A percentile compares a stretch with the other conserved stretches of the same genome.
Conservation (phyloP, 148 eudicot genomes). For the Euryodendron excelsum region DNA sequence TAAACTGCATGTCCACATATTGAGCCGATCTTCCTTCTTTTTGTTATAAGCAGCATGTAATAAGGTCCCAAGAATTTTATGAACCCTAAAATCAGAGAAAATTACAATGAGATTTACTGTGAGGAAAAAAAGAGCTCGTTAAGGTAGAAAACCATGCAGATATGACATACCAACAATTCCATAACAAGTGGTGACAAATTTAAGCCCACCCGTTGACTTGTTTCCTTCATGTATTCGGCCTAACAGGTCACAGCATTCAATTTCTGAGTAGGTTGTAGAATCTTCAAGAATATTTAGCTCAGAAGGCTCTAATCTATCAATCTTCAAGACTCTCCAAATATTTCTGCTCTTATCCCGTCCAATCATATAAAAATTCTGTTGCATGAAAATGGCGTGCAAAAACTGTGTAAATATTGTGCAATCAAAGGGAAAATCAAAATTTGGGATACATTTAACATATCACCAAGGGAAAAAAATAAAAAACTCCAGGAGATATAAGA, state of each 20-base stretch:
- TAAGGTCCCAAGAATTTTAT: slow-evolving; percentile 74
- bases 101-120: not conserved
- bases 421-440: not conserved
- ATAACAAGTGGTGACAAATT: slow-evolving; percentile 65
- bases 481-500: not conserved
- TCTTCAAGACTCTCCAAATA: slow-evolving; percentile 87
- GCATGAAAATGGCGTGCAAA: slow-evolving; percentile 9
- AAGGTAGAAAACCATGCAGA: not conserved
- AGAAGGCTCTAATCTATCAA: slow-evolving; percentile 71
- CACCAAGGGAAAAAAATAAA: not conserved
- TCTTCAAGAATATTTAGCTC: slow-evolving; percentile 68
- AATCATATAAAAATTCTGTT: slow-evolving; percentile 87
- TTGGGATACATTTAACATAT: not conserved
- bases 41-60: slow-evolving; percentile 76
- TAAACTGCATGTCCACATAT: slow-evolving; percentile 79
- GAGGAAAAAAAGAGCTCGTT: not conserved
- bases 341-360: slow-evolving; percentile 77
- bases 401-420: not conserved
- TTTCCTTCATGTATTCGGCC: slow-evolving; percentile 55
- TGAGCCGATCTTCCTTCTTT: slow-evolving; percentile 70
- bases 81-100: slow-evolving; percentile 48
- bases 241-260: slow-evolving; percentile 47
- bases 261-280: slow-evolving; percentile 53
- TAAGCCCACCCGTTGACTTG: slow-evolving; percentile 64
- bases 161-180: slow-evolving; percentile 76